Conservation (phyloP, 2,329 filamentous ascomycete genomes). For the Samsoniella hepiali region DNA sequence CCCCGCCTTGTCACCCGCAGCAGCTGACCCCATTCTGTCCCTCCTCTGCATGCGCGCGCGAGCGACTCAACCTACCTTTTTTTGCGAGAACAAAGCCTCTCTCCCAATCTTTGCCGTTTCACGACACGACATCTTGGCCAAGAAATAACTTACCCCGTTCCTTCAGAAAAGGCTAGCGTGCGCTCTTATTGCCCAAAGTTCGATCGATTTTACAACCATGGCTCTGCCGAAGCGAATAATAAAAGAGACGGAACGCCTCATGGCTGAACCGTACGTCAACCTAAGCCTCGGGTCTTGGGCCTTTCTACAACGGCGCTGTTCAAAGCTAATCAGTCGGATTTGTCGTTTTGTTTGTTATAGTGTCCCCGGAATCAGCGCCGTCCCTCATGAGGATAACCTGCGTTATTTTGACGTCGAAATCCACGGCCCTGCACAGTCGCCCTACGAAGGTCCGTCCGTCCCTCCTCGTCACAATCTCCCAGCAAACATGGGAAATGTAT, state of each 20-base stretch:
- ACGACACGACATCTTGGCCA: neutral
- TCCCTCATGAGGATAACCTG: constrained; percentile 95
- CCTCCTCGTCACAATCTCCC: neutral
- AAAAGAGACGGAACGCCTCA: constrained; percentile 96
- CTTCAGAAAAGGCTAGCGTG: no score
- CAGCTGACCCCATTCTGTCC: neutral
- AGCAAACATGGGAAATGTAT: neutral
- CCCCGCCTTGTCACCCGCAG: constrained; percentile 15
- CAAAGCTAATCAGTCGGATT: neutral
- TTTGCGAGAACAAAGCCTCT: neutral
- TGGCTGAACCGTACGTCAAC: constrained; percentile 81
- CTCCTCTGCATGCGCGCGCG: neutral
- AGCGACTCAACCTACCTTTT: neutral
- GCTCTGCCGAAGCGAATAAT: constrained; percentile 93
- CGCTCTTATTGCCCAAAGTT: no score
- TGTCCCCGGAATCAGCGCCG: constrained; percentile 91
- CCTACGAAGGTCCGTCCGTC: constrained; percentile 74
- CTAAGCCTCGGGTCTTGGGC: neutral
- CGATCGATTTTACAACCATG: constrained; percentile 40
- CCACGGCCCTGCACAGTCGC: constrained; percentile 85
- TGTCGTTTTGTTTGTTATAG: constrained; percentile 42
- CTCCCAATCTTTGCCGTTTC: neutral
- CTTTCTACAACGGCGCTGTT: neutral
- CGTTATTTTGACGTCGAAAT: constrained; percentile 98
- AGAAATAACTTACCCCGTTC: no score